phyloP scores from a whole-genome alignment of 192 early-diverging fungal species.

The Rhizophagus sp. region DNA sequence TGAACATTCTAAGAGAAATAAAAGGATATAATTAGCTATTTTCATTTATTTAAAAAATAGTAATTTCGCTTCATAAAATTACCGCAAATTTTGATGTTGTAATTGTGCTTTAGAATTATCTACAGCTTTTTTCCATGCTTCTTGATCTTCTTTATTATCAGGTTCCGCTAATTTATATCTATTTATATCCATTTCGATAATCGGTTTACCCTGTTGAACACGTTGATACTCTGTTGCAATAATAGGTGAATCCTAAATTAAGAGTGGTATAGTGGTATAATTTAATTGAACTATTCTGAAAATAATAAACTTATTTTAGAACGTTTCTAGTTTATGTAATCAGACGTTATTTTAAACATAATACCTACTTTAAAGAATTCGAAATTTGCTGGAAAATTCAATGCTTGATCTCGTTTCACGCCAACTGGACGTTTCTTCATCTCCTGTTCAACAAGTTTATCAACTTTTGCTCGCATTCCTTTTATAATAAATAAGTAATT shows the following conservation, averaged over 20 bases:
- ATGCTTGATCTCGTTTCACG: slow-evolving; percentile 34
- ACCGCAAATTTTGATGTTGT: slow-evolving; percentile 52
- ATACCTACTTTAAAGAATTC: slow-evolving; percentile 44
- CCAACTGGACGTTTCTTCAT: slow-evolving; percentile 47
- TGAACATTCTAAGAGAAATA: slow-evolving; percentile 35
- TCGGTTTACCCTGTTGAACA: slow-evolving; percentile 45
- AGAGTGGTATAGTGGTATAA: background rate
- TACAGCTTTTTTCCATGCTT: slow-evolving; percentile 45
- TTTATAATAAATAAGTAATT: background rate
- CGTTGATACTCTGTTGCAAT: slow-evolving; percentile 37
- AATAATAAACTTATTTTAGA: too few relatives aligned
- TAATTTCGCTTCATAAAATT: slow-evolving; percentile 31
- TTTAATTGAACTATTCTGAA: too few relatives aligned
- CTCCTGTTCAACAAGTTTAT: slow-evolving; percentile 56
- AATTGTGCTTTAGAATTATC: slow-evolving; percentile 56
- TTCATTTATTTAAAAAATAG: slow-evolving; percentile 10
- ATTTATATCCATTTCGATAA: slow-evolving; percentile 44
- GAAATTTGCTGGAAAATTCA: slow-evolving; percentile 43
- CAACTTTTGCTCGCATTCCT: slow-evolving; percentile 51
- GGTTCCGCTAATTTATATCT: slow-evolving; percentile 53
- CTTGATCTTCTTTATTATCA: slow-evolving; percentile 39
- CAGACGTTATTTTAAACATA: background rate
- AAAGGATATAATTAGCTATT: background rate
- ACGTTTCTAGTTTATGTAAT: background rate
- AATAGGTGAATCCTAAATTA: slow-evolving; percentile 22